These are phyloP conservation scores for Beauveria varroae DNA, from an alignment of 2,329 filamentous ascomycete genomes.

Conservation along the genomic window DNA sequence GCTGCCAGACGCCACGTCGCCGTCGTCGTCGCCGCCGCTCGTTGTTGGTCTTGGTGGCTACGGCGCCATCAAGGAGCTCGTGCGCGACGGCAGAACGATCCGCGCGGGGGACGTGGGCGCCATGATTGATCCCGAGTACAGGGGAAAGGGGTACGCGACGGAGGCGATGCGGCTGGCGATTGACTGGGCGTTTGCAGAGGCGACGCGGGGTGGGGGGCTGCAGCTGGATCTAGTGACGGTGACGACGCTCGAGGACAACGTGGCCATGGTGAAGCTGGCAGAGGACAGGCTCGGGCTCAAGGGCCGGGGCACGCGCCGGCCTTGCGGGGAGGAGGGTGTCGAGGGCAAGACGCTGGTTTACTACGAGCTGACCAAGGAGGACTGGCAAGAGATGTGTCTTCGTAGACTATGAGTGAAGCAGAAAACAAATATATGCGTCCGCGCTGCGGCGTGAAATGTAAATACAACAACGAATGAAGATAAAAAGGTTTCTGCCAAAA, in stretches of 20 bases:
- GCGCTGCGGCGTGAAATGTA: not conserved
- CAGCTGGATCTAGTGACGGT: conserved; percentile 23
- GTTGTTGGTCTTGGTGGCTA: conserved; percentile 23
- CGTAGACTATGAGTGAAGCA: not conserved
- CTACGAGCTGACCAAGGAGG: conserved; percentile 18
- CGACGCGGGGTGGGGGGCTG: conserved; percentile 18
- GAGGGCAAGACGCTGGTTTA: conserved; percentile 18
- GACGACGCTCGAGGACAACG: conserved; percentile 18
- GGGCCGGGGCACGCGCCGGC: conserved; percentile 14
- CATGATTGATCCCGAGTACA: conserved; percentile 19
- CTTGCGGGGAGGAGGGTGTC: conserved; percentile 2
- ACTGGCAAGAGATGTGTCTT: conserved; percentile 12
- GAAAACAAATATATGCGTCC: not conserved
- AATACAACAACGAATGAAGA: not conserved
- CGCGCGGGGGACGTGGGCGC: conserved; percentile 22
- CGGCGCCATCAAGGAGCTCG: conserved; percentile 20
- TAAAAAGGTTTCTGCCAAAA: not conserved
- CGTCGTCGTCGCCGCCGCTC: not conserved
- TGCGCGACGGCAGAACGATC: conserved; percentile 13
- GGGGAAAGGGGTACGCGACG: conserved; percentile 18
- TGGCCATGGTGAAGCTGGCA: conserved; percentile 18
- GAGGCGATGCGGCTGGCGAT: conserved; percentile 21
- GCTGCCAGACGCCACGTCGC: not conserved
- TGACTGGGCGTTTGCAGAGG: conserved; percentile 20
- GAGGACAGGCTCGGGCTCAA: conserved; percentile 19